Conservation (phyloP, 208 protist genomes). For the Tritrichomonas foetus region DNA sequence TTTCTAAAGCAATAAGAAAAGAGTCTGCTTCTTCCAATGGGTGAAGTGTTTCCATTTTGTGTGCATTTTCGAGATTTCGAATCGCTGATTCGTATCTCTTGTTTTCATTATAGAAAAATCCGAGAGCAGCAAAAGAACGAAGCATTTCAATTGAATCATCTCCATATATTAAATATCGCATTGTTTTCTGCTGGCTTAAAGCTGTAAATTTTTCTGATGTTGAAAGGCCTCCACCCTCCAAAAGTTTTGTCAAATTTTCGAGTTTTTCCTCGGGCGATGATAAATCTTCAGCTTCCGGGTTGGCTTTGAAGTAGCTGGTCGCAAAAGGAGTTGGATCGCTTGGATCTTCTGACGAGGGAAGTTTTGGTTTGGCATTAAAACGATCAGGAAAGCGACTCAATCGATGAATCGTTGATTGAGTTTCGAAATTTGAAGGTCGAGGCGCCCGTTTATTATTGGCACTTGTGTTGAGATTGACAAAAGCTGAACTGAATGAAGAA, state of each 20-base stretch:
- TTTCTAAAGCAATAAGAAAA: not conserved
- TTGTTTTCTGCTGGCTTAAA: not conserved
- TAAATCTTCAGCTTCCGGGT: not conserved
- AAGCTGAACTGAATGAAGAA: no score
- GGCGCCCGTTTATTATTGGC: no score
- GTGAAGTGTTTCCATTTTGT: not conserved
- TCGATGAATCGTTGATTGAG: no score
- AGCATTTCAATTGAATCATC: not conserved
- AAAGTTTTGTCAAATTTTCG: no score
- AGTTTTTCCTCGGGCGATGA: not conserved
- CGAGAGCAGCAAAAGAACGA: not conserved
- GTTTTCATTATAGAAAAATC: conserved; percentile 7
- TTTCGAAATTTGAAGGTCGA: no score
- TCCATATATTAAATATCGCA: not conserved
- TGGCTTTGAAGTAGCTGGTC: not conserved
- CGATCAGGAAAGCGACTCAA: no score
- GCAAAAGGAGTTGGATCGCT: not conserved
- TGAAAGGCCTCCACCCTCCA: not conserved
- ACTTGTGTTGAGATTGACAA: no score
- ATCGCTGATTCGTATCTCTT: not conserved
- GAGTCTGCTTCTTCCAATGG: not conserved
- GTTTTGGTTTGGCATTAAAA: no score
- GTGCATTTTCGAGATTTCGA: not conserved
- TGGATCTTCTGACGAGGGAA: no score
- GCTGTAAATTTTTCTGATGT: not conserved